Evolutionary conservation across 352 stramenopile species (phyloP).

Genomic region (Globisporangium barbulae): DNA sequence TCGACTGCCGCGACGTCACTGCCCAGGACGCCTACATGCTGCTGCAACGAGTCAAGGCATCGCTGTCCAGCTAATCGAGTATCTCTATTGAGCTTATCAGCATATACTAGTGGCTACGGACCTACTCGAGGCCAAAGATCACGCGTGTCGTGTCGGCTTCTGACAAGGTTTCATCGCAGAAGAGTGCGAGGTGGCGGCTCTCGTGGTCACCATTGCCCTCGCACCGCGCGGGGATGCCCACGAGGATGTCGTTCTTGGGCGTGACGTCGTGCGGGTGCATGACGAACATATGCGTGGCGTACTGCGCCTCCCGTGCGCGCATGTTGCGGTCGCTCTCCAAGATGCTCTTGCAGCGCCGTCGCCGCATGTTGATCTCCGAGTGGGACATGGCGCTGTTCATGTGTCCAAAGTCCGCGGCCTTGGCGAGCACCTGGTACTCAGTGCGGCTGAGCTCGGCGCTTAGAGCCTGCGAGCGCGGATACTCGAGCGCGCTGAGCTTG

Average conservation of each 20-base stretch:
- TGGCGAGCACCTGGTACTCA: conserved; percentile 77
- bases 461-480: conserved; percentile 56
- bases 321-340: conserved; percentile 79
- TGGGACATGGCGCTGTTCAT: conserved; percentile 36
- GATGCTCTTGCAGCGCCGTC: conserved; percentile 75
- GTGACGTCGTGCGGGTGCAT: conserved; percentile 71
- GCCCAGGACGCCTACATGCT: conserved; percentile 34
- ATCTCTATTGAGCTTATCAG: conserved; percentile 6
- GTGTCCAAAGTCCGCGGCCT: conserved; percentile 75
- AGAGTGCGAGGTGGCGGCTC: conserved; percentile 23
- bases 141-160: conserved; percentile 2
- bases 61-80: conserved; percentile 6
- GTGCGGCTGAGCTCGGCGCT: conserved; percentile 37
- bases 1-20: conserved; percentile 47
- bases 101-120: neutral
- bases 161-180: conserved; percentile 24
- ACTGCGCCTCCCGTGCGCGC: conserved; percentile 46
- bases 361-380: conserved; percentile 43
- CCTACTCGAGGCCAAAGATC: conserved; percentile 14
- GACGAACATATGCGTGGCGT: conserved; percentile 71
- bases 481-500: conserved; percentile 55
- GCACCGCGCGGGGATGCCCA: conserved; percentile 46
- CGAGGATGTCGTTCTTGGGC: conserved; percentile 83
- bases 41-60: conserved; percentile 38
- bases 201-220: neutral